Conservation (phyloP, 768 basidiomycete species). For the Agrocybe chaxingu region DNA sequence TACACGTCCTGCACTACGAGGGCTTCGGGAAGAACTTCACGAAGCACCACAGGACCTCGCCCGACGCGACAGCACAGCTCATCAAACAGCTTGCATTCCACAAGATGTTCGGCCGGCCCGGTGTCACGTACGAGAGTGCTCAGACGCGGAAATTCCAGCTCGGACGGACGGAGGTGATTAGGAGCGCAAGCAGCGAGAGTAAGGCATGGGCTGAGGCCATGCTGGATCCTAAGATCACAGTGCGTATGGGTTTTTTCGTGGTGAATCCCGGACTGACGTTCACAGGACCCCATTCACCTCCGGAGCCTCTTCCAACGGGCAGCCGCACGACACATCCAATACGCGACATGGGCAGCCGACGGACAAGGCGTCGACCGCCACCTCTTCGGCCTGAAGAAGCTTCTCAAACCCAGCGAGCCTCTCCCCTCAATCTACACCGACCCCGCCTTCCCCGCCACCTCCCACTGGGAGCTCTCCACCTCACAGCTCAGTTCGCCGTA, state of each 20-base stretch:
- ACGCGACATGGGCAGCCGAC: constrained; percentile 88
- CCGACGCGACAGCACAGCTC: constrained; percentile 94
- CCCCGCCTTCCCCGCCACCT: constrained; percentile 60
- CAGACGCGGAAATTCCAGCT: constrained; percentile 91
- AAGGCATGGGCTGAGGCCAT: constrained; percentile 90
- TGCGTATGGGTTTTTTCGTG: constrained; percentile 31
- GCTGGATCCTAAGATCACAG: constrained; percentile 46
- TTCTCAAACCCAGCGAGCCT: constrained; percentile 68
- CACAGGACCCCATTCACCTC: constrained; percentile 39
- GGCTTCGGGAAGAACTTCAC: constrained; percentile 87
- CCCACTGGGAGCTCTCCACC: constrained; percentile 93
- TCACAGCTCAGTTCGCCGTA: constrained; percentile 79
- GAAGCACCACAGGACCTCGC: constrained; percentile 79
- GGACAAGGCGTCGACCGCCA: constrained; percentile 95
- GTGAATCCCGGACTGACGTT: neutral
- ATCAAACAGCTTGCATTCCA: constrained; percentile 96
- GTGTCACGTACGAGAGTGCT: constrained; percentile 87
- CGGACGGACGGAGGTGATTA: constrained; percentile 94
- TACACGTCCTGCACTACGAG: constrained; percentile 81
- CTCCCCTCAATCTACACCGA: constrained; percentile 77
- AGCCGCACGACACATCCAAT: constrained; percentile 78
- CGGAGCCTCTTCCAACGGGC: constrained; percentile 72
- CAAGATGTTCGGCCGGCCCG: constrained; percentile 74
- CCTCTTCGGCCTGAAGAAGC: constrained; percentile 88
- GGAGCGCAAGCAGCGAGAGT: constrained; percentile 78